Percentiles rank a stretch among this genome's conserved stretches.
Evolutionary conservation across 805 yeast species (phyloP).

Genomic region (Blastobotrys robertii): DNA sequence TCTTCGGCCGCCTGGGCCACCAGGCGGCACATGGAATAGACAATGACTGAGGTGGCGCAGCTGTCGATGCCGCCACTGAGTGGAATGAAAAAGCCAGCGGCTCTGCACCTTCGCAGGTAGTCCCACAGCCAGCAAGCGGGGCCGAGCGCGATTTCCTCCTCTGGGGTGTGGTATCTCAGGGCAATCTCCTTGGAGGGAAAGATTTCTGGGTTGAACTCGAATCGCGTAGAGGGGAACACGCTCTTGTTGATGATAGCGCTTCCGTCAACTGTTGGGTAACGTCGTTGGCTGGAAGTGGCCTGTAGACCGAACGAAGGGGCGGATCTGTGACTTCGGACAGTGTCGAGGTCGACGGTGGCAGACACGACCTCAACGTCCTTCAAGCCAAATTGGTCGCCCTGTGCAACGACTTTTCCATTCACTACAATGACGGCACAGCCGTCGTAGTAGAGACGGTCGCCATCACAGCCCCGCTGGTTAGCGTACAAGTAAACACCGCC

Average conservation of each 20-base stretch:
- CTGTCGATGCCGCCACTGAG: conserved; percentile 96
- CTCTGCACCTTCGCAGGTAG: conserved; percentile 79
- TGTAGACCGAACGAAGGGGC: conserved; percentile 69
- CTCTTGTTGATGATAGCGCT: conserved; percentile 2
- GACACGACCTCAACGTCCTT: conserved; percentile 88
- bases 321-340: conserved; percentile 74
- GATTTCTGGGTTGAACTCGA: conserved; percentile 47
- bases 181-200: conserved; percentile 44
- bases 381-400: conserved; percentile 83
- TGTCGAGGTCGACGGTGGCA: conserved; percentile 93
- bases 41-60: conserved; percentile 94
- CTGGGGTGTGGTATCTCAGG: conserved; percentile 66
- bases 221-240: conserved; percentile 5
- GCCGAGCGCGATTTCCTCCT: conserved; percentile 94
- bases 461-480: conserved; percentile 97
- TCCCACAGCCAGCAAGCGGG: conserved; percentile 99
- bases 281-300: conserved; percentile 36
- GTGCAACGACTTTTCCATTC: conserved; percentile 87
- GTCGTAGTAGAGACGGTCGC: conserved; percentile 92
- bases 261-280: conserved; percentile 21
- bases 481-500: conserved; percentile 94
- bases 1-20: conserved; percentile 59
- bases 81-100: conserved; percentile 89
- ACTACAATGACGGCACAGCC: conserved; percentile 94
- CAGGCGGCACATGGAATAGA: conserved; percentile 85